Base-by-base conservation (phyloP, 352 stramenopile genomes). In the Saprolegnia diclina region DNA sequence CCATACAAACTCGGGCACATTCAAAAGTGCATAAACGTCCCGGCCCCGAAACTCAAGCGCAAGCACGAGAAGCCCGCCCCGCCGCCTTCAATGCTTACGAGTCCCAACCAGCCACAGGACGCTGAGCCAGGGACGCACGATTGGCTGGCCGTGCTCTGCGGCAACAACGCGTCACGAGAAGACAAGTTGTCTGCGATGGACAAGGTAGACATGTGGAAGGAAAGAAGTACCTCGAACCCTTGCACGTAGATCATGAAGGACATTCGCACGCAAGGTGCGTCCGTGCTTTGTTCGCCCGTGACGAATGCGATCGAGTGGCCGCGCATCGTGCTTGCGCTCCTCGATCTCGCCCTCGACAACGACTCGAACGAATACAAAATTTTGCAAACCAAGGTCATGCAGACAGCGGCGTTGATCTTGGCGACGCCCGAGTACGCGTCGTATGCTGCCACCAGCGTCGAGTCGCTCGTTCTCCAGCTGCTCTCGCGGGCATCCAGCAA, bases 391-490 rank as follows among this genome's bases (percentile, higher is more conserved):
- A 38, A 44, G 18, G 35, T 38, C 18, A 45, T 62, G 54, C 22
- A 45, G 18, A 21, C 54, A 16, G 21, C 35, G 16, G 18, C 26
- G 35, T 18, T 44, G 18, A 14, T 44, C 5, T 5, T 62, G 10
- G 21, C 10, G 54, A 48, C 42, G 42, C 42, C 42, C 42, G 42
- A 48, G 42, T 48, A 48, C 18, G 13, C 13, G 13, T 14, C 42
- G 42, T 14, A 14, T 14, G 42, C 42, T 14, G 11, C 88, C 16
- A 70, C 76, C 16, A 73, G 21, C 21, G 54, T 56, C 24, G 73
- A 88, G 19, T 74, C 78, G 1, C 84, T 82, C 0, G 73, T 68
- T 46, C 69, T 92, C 1, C 76, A 87, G 65, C 70, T 87, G 35
- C 42, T 48, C 3, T 48, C 42, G 42, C 42, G 42, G 1, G 18